Evolutionary conservation across 768 basidiomycete genomes (phyloP).

Genomic region (Termitomyces sp.): DNA sequence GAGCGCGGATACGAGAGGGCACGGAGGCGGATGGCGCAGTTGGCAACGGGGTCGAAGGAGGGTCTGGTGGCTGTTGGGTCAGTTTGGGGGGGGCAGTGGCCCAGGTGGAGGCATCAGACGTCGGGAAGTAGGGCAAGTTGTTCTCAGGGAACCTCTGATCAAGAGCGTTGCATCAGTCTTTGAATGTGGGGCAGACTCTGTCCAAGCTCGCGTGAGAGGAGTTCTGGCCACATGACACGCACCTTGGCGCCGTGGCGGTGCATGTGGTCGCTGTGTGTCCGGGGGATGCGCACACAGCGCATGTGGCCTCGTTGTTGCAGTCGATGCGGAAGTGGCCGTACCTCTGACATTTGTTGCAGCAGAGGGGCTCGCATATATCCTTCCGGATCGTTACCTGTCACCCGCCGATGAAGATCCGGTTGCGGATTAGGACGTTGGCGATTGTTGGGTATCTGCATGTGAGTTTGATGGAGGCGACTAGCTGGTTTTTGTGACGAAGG

Average conservation of each 20-base stretch:
- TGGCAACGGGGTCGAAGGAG: too few species aligned
- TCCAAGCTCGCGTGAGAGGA: neutral
- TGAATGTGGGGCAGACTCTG: neutral
- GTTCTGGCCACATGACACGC: neutral
- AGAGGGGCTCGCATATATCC: neutral
- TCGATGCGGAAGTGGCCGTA: neutral
- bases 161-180: neutral
- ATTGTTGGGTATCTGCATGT: neutral
- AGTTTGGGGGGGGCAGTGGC: neutral
- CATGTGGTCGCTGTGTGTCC: neutral
- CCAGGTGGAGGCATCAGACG: neutral
- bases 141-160: neutral
- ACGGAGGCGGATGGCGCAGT: too few species aligned
- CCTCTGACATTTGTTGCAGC: neutral
- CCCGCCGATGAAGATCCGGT: neutral
- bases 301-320: neutral
- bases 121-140: neutral
- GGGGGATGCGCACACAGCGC: neutral
- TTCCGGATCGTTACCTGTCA: neutral
- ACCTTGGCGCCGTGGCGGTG: neutral
- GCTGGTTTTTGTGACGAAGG: neutral
- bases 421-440: neutral
- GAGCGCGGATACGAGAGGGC: too few species aligned
- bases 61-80: too few species aligned
- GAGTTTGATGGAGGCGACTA: neutral